phyloP scores from a whole-genome alignment of 2,329 filamentous ascomycete genomes.

The Dactylellina parvicollis region DNA sequence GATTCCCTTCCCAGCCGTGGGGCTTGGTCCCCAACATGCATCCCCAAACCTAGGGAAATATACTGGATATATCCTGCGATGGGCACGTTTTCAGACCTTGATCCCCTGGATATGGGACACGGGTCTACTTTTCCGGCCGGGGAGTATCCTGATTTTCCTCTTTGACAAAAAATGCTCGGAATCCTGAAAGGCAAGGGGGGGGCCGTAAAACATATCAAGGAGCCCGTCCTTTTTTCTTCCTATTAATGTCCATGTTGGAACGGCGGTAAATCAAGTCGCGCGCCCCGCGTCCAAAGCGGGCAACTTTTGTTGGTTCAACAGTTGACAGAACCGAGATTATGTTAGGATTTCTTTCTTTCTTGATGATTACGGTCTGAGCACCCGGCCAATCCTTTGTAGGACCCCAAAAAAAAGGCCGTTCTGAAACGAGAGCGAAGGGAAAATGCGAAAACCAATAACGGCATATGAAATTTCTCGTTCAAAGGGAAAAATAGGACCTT shows the following conservation, averaged over 20 bases:
- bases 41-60: background rate
- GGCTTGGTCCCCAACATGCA: constrained; percentile 7
- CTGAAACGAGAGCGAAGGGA: background rate
- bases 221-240: background rate
- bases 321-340: background rate
- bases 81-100: background rate
- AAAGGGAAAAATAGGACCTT: background rate
- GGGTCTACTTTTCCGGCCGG: constrained; percentile 27
- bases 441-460: background rate
- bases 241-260: constrained; percentile 29
- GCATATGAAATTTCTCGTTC: background rate
- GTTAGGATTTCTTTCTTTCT: background rate
- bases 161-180: background rate
- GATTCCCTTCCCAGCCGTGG: constrained; percentile 39
- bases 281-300: background rate
- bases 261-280: constrained; percentile 25
- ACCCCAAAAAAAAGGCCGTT: background rate
- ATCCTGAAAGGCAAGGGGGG: background rate
- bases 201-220: background rate
- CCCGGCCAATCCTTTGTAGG: background rate
- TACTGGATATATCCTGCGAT: too few relatives aligned
- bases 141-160: constrained; percentile 3
- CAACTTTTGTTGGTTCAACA: background rate
- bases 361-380: constrained; percentile 6
- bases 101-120: constrained; percentile 25